These are phyloP conservation scores for Candida ulmi DNA, from an alignment of 805 yeast genomes.

Conservation along the genomic window DNA sequence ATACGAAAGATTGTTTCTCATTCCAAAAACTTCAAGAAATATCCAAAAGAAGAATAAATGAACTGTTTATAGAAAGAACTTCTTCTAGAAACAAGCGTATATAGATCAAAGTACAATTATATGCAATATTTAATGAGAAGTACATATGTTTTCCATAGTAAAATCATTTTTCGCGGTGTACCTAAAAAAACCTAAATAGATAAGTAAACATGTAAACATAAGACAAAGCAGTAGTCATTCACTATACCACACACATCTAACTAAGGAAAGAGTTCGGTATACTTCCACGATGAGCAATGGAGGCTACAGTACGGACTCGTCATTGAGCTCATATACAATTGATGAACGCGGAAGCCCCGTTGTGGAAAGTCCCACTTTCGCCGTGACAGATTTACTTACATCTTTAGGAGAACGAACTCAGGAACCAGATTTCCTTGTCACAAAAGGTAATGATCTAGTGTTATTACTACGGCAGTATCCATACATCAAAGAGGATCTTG, in stretches of 20 bases:
- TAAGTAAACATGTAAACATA: too few species aligned
- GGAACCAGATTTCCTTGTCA: constrained; percentile 44
- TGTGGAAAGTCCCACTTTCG: constrained; percentile 49
- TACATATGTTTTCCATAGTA: too few species aligned
- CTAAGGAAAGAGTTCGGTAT: too few species aligned
- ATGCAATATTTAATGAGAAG: too few species aligned
- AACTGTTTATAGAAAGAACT: not conserved
- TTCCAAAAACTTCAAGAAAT: not conserved
- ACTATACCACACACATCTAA: too few species aligned
- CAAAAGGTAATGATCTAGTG: constrained; percentile 63
- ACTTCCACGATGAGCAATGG: not conserved
- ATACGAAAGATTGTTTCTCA: constrained; percentile 24
- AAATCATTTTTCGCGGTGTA: too few species aligned
- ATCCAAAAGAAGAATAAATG: not conserved
- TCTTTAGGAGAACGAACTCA: constrained; percentile 46
- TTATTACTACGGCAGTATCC: constrained; percentile 51
- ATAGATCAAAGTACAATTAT: too few species aligned
- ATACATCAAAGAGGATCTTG: constrained; percentile 57
- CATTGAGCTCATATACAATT: not conserved
- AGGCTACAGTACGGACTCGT: not conserved
- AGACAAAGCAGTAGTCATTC: too few species aligned
- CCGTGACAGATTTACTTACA: constrained; percentile 56
- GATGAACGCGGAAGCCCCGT: not conserved
- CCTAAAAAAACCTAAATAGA: too few species aligned
- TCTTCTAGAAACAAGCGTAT: too few species aligned